Evolutionary conservation across 768 basidiomycete genomes (phyloP), one percentile per base, ranked within the genome.

Genomic region (Lactarius sanguifluus): DNA sequence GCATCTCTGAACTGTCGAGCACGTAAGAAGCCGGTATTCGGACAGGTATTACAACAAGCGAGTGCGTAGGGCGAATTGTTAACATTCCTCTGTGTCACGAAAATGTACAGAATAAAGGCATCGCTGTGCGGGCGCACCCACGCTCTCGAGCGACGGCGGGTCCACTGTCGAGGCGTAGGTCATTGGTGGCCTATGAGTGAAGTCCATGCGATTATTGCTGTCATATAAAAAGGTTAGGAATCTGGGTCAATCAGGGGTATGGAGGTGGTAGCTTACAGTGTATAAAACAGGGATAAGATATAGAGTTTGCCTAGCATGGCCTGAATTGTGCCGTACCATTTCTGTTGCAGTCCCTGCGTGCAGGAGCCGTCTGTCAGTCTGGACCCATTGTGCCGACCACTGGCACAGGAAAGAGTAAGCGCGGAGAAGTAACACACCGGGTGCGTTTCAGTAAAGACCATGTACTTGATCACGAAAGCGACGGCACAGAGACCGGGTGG

Each of bases 231-330:
- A 47, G 18, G 61, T 62, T n/a, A 62, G 47, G 25, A 20, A 10
- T 18, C 16, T 32, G n/a, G 16, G 10, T 5, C 9, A 23, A 6
- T 5, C 9, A 23, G 32, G 34, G 4, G 16, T 40, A 58, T 13
- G 30, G 30, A n/a, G 9, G 28, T 2, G 3, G 15, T 15, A 9
- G 30, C 66, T 32, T 55, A 67, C 61, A 64, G 36, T 23, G 66
- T 64, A 45, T n/a, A 64, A 56, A 25, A 63, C n/a, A 67, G 25
- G 9, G 66, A 67, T 43, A 64, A 6, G 38, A 64, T 41, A 38
- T 64, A 67, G 2, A 67, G 41, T 62, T 67, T 67, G 57, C 62
- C 66, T 30, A 67, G 58, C 62, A 67, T 67, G 18, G 66, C 66
- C 47, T 67, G 66, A 9, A 67, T 59, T 36, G 52, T 10, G 13